phyloP scores from a whole-genome alignment of 2,329 filamentous ascomycete species.

The Trichoderma semiorbis region DNA sequence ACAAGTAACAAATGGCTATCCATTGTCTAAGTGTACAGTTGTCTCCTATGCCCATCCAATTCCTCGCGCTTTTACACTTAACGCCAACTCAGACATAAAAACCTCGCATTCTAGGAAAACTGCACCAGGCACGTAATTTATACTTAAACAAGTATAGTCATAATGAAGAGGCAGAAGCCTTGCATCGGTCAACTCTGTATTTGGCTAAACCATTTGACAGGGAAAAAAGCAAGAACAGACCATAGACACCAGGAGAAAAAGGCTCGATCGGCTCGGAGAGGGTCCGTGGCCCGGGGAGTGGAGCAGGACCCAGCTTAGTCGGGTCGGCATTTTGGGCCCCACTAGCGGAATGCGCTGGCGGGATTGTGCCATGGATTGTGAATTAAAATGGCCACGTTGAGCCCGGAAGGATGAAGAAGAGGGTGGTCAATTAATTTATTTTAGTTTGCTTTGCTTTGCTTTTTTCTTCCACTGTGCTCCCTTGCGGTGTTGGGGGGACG shows the following conservation, averaged over 20 bases:
- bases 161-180: background rate
- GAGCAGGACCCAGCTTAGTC: background rate
- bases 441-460: background rate
- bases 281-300: background rate
- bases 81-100: too few relatives aligned
- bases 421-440: constrained; percentile 5
- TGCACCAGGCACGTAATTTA: background rate
- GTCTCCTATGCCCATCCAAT: too few relatives aligned
- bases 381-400: background rate
- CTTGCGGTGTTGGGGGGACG: background rate
- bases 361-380: background rate
- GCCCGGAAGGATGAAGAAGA: background rate
- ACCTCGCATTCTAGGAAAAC: too few relatives aligned
- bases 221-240: background rate
- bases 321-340: background rate
- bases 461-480: background rate
- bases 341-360: constrained; percentile 2
- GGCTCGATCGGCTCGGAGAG: constrained; percentile 1
- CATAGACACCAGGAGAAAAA: background rate
- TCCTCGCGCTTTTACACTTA: too few relatives aligned
- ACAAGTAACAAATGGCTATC: too few relatives aligned
- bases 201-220: background rate
- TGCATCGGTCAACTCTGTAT: background rate
- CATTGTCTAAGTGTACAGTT: too few relatives aligned
- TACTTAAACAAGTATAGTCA: background rate